Conservation (phyloP, 441 rosid species). For the Brassica balearica region DNA sequence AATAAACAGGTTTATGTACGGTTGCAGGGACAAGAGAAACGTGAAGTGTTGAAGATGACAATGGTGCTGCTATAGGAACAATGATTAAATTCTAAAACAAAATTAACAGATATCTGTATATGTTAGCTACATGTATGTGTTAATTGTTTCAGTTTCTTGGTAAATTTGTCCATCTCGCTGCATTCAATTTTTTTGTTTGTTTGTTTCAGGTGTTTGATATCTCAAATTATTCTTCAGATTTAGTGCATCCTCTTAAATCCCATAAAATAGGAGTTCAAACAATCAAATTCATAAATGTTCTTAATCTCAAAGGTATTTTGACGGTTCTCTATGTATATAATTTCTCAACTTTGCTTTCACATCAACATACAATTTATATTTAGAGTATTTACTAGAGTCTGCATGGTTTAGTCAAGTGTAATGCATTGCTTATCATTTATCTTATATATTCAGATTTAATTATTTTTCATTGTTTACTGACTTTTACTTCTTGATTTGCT, state of each 20-base stretch:
- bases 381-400: too few species aligned
- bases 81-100: neutral
- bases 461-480: neutral
- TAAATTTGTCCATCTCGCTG: neutral
- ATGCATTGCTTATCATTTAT: too few species aligned
- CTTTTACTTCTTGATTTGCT: neutral
- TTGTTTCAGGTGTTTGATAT: conserved; percentile 1
- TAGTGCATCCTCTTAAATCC: neutral
- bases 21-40: neutral
- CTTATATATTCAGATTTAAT: neutral
- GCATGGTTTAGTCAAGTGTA: too few species aligned
- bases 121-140: neutral
- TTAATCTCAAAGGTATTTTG: neutral
- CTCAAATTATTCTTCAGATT: neutral
- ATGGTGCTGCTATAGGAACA: neutral
- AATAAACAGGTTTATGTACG: neutral
- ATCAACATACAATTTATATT: neutral
- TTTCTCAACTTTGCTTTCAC: neutral
- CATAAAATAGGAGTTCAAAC: neutral
- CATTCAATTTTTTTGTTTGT: neutral
- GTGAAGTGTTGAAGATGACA: neutral
- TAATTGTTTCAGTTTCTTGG: neutral
- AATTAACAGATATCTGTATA: neutral
- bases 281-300: neutral
- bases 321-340: neutral